Base-by-base conservation (phyloP, 108 stramenopile species). In the Pseudonitzschia delicatissima region DNA sequence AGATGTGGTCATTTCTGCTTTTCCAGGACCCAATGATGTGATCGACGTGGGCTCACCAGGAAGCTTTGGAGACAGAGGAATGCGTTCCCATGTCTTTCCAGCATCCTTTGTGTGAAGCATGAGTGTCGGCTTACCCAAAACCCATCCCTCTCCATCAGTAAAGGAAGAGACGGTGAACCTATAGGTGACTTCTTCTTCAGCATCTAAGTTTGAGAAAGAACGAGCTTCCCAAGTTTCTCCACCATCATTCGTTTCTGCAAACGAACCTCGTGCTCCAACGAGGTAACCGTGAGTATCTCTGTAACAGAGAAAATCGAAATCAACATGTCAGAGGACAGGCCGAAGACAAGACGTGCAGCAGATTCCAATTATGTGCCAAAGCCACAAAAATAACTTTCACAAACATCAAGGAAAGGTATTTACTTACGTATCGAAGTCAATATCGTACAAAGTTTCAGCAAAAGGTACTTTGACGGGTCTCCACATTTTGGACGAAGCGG, bases 261-360 rank as follows among this genome's bases (percentile, higher is more conserved):
- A 98, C 57, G 96, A 92, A 40, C 97, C 97, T 53, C 95, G 92
- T 0, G 97, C 91, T 29, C 97, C 97, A 32, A 98, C 97, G n/a
- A 98, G 66, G 78, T 95, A 96, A 26, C 97, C 97, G 68, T 98
- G 97, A n/a, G 77, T 71, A 20, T 78, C 64, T 26, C 84, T 86
- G 57, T 35, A 31, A 21, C 8, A 4, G 35, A 1, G 7, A 64
- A 20, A 33, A 55, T 23, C 3, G 25, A 20, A 23, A 32, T 66
- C 13, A 35, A 50, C 6, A 66, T 20, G 51, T 26, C 29, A 48
- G 34, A 49, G 4, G 32, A 27, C 35, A 15, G 45, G 12, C 28
- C 33, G 29, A 52, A 42, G 5, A 45, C 20, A 32, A 72, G 29
- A 40, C 23, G n/a, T n/a, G n/a, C n/a, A n/a, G n/a, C n/a, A n/a